A percentile compares a stretch with the other conserved stretches of the same genome.
Conservation (phyloP, 1,284 basidiomycete genomes). For the Sphaerobolus stellatus region DNA sequence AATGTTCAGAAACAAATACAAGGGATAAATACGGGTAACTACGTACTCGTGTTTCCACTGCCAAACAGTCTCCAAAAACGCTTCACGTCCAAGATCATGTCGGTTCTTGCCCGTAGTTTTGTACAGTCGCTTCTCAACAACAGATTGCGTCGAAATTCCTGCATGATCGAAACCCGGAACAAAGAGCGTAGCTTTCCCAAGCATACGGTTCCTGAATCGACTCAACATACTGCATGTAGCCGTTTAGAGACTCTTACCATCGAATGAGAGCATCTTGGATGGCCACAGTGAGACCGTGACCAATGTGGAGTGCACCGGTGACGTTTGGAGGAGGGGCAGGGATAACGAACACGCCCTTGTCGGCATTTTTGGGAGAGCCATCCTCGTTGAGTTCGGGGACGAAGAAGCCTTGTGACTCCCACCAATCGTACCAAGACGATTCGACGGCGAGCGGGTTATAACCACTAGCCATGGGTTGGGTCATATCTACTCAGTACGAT, state of each 20-base stretch:
- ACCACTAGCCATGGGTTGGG: slow-evolving; percentile 82
- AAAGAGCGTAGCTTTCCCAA: slow-evolving; percentile 89
- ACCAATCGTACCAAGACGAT: slow-evolving; percentile 99
- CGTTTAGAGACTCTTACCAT: slow-evolving; percentile 60
- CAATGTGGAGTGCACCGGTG: slow-evolving; percentile 95
- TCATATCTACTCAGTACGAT: slow-evolving; percentile 62
- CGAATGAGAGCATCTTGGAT: slow-evolving; percentile 89
- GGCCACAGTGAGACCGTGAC: slow-evolving; percentile 91
- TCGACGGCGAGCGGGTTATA: slow-evolving; percentile 97
- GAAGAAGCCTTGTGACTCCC: slow-evolving; percentile 90
- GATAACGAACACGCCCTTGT: slow-evolving; percentile 75
- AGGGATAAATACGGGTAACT: neutral
- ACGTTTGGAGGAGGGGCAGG: slow-evolving; percentile 98
- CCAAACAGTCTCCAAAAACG: slow-evolving; percentile 90
- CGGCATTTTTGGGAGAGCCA: slow-evolving; percentile 54
- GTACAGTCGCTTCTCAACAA: slow-evolving; percentile 92
- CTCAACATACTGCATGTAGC: slow-evolving; percentile 10
- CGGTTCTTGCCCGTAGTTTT: slow-evolving; percentile 83
- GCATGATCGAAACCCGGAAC: slow-evolving; percentile 98
- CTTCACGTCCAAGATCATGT: slow-evolving; percentile 93
- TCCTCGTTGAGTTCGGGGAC: slow-evolving; percentile 68
- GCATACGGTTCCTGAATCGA: slow-evolving; percentile 86
- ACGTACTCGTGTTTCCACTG: slow-evolving; percentile 96
- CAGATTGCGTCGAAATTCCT: slow-evolving; percentile 97
- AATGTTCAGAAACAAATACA: slow-evolving; percentile 16